These are phyloP conservation scores for Aspergillus kassunensis DNA, from an alignment of 495 filamentous ascomycete species.

Conservation along the genomic window DNA sequence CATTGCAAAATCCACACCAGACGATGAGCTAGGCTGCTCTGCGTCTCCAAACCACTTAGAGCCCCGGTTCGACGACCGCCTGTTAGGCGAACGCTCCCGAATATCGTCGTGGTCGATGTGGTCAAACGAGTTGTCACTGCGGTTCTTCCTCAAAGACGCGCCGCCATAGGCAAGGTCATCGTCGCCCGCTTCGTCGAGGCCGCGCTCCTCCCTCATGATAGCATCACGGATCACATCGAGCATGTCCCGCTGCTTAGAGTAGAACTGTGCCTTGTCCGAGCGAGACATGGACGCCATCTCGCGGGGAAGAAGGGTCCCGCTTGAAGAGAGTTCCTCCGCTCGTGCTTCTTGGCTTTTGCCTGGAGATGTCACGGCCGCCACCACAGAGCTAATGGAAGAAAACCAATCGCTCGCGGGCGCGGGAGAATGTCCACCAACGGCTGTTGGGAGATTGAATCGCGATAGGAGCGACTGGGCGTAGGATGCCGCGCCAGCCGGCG, in stretches of 20 bases:
- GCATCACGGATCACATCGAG: constrained; percentile 67
- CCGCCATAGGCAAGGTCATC: constrained; percentile 45
- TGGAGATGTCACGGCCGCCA: constrained; percentile 46
- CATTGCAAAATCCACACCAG: constrained; percentile 30
- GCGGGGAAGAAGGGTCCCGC: constrained; percentile 63
- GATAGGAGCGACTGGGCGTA: constrained; percentile 81
- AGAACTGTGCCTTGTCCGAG: constrained; percentile 63
- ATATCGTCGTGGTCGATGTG: constrained; percentile 72
- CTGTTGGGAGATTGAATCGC: constrained; percentile 74
- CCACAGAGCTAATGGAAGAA: constrained; percentile 59
- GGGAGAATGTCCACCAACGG: constrained; percentile 40
- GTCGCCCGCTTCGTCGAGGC: constrained; percentile 39
- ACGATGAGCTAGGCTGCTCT: constrained; percentile 26
- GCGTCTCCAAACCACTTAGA: constrained; percentile 38
- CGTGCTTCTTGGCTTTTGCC: constrained; percentile 45
- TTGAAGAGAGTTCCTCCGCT: constrained; percentile 50
- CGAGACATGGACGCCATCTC: constrained; percentile 51
- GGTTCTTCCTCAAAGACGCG: constrained; percentile 60
- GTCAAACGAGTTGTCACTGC: constrained; percentile 76
- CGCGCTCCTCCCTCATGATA: constrained; percentile 67
- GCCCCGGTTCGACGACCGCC: constrained; percentile 29
- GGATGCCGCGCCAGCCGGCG: constrained; percentile 38
- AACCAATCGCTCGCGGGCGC: constrained; percentile 61
- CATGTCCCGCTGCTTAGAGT: constrained; percentile 68
- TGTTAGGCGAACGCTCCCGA: constrained; percentile 25